phyloP scores from a whole-genome alignment of 371 early-diverging fungal species.

The Mucor racemosus region DNA sequence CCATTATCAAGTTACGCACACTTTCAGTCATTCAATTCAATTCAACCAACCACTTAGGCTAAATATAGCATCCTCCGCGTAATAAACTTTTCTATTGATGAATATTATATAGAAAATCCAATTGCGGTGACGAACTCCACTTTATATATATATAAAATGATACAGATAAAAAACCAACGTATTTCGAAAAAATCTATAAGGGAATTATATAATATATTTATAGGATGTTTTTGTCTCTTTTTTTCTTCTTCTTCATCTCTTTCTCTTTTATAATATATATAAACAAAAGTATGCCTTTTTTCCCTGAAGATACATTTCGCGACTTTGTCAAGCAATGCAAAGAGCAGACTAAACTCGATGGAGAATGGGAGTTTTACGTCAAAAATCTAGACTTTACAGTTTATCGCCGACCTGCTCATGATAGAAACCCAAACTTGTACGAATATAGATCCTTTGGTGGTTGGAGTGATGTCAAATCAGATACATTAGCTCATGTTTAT shows the following conservation, averaged over 20 bases:
- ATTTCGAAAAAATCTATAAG: neutral
- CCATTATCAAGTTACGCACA: neutral
- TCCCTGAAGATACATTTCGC: slow-evolving; percentile 14
- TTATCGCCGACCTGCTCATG: slow-evolving; percentile 30
- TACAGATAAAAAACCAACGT: neutral
- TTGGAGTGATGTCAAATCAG: slow-evolving; percentile 32
- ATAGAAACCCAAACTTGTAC: slow-evolving; percentile 29
- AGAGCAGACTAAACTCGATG: neutral
- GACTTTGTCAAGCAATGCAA: slow-evolving; percentile 21
- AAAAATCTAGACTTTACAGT: slow-evolving; percentile 31
- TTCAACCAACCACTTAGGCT: neutral
- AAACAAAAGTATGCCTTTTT: slow-evolving; percentile 16
- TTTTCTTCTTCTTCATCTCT: neutral
- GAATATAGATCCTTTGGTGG: slow-evolving; percentile 35
- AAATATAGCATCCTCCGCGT: neutral
- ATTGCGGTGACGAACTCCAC: slow-evolving; percentile 2
- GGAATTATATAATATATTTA: neutral
- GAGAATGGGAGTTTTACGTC: slow-evolving; percentile 35
- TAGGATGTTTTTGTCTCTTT: neutral
- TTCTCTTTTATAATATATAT: neutral
- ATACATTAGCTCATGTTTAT: slow-evolving; percentile 36
- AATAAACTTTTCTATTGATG: neutral
- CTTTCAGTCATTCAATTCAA: neutral
- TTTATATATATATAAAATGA: neutral
- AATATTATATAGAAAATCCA: neutral